A percentile compares a stretch with the other conserved stretches of the same genome.
Conservation (phyloP, 805 yeast genomes). For the Spathaspora hagerdaliae region DNA sequence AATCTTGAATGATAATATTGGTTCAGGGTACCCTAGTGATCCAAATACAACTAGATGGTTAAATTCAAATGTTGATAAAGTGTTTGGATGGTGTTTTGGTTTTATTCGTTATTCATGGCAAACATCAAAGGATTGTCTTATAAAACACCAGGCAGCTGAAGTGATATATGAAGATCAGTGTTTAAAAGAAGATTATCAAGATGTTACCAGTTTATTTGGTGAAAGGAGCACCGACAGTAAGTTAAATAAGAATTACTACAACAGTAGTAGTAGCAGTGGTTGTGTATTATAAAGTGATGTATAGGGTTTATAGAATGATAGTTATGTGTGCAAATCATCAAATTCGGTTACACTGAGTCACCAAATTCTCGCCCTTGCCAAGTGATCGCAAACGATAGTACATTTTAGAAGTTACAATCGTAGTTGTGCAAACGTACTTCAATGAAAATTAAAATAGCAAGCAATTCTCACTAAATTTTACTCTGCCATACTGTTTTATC, state of each 20-base stretch:
- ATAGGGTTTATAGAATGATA: too few relatives aligned
- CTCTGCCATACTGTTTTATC: too few relatives aligned
- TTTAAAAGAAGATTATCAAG: slow-evolving; percentile 25
- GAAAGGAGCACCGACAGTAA: background rate
- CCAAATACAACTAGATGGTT: slow-evolving; percentile 84
- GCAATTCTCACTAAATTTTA: too few relatives aligned
- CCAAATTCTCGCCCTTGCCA: too few relatives aligned
- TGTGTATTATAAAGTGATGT: background rate
- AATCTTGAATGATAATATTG: slow-evolving; percentile 36
- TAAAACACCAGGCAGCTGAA: slow-evolving; percentile 45
- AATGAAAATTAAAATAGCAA: too few relatives aligned
- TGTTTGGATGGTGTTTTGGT: slow-evolving; percentile 82
- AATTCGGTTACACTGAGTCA: too few relatives aligned
- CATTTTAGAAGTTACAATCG: too few relatives aligned
- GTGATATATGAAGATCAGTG: slow-evolving; percentile 62
- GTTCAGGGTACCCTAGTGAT: slow-evolving; percentile 95
- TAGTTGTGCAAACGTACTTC: too few relatives aligned
- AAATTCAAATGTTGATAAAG: slow-evolving; percentile 52
- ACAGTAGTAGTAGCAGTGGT: background rate
- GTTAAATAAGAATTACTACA: slow-evolving; percentile 7
- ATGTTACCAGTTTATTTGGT: slow-evolving; percentile 19
- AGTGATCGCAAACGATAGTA: too few relatives aligned
- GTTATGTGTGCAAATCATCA: too few relatives aligned
- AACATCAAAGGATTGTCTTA: slow-evolving; percentile 74
- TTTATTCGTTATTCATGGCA: slow-evolving; percentile 90